phyloP scores from a whole-genome alignment of 805 yeast species.

The Wickerhamomyces silvicola region DNA sequence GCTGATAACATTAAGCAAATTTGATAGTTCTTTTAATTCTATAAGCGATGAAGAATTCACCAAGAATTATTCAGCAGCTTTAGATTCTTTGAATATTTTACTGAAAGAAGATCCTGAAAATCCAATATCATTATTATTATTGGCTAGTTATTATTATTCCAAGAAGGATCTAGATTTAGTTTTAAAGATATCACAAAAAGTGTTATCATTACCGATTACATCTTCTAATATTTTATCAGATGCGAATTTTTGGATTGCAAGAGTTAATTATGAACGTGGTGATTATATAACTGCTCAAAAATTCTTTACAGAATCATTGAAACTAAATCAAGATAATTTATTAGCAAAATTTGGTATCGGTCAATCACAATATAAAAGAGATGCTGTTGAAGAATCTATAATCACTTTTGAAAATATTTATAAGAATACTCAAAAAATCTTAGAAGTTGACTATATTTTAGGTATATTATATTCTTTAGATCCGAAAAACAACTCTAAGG shows the following conservation, averaged over 20 bases:
- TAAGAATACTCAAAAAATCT: slow-evolving; percentile 56
- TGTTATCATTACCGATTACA: slow-evolving; percentile 33
- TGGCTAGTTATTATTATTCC: slow-evolving; percentile 69
- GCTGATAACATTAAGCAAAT: slow-evolving; percentile 58
- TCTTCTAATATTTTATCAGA: slow-evolving; percentile 46
- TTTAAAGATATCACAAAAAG: slow-evolving; percentile 46
- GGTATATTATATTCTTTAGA: slow-evolving; percentile 61
- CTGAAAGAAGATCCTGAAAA: slow-evolving; percentile 39
- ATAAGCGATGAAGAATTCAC: slow-evolving; percentile 53
- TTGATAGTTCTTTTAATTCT: slow-evolving; percentile 58
- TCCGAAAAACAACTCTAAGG: slow-evolving; percentile 33
- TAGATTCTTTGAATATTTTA: slow-evolving; percentile 34
- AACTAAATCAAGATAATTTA: slow-evolving; percentile 55
- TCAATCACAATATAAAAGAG: slow-evolving; percentile 72
- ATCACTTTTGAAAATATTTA: slow-evolving; percentile 74
- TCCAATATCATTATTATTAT: slow-evolving; percentile 55
- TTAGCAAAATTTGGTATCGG: slow-evolving; percentile 80
- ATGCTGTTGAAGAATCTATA: slow-evolving; percentile 74
- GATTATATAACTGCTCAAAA: slow-evolving; percentile 69
- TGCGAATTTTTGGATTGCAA: slow-evolving; percentile 78
- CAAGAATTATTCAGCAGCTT: slow-evolving; percentile 49
- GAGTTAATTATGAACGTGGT: slow-evolving; percentile 55
- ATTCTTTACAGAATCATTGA: slow-evolving; percentile 65
- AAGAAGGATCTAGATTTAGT: slow-evolving; percentile 54
- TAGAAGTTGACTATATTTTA: slow-evolving; percentile 69